Conservation (phyloP, 2,329 filamentous ascomycete species). For the Monilinia fructigena region DNA sequence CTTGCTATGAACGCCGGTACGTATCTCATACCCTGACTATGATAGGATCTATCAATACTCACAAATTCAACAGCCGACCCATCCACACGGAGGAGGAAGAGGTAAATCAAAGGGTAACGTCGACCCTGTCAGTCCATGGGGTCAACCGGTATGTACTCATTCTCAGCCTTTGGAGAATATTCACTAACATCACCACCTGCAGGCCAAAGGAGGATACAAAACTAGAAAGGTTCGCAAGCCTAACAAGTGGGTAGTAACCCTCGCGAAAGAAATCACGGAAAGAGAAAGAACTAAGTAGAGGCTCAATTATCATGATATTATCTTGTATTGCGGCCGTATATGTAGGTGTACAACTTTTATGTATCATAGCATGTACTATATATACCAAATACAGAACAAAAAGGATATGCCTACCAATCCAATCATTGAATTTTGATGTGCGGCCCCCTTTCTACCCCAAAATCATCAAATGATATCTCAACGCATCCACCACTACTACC, state of each 20-base stretch:
- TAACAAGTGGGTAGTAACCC: slow-evolving; percentile 89
- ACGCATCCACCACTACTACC: not conserved
- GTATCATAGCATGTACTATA: slow-evolving; percentile 6
- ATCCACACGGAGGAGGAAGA: slow-evolving; percentile 97
- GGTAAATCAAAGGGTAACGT: slow-evolving; percentile 99
- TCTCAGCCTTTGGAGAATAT: slow-evolving; percentile 18
- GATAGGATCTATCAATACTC: slow-evolving; percentile 24
- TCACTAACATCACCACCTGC: slow-evolving; percentile 20
- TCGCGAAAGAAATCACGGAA: slow-evolving; percentile 85
- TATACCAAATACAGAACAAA: not conserved
- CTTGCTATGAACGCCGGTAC: slow-evolving; percentile 95
- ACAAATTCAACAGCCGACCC: slow-evolving; percentile 60
- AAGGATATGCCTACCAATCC: not conserved
- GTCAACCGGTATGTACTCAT: slow-evolving; percentile 72
- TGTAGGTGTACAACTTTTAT: not conserved
- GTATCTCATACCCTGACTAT: slow-evolving; percentile 35
- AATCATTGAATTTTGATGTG: not conserved
- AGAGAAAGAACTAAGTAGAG: slow-evolving; percentile 67
- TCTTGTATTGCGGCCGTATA: slow-evolving; percentile 9
- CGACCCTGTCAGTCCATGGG: slow-evolving; percentile 94
- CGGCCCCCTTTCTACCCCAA: not conserved
- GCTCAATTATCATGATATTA: not conserved
- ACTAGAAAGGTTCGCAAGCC: slow-evolving; percentile 83
- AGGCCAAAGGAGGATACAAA: slow-evolving; percentile 87
- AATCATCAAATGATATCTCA: not conserved